Percentiles rank a stretch among this genome's conserved stretches.
phyloP scores from a whole-genome alignment of 2,329 filamentous ascomycete species.

The Chaetomiaceae sp. region DNA sequence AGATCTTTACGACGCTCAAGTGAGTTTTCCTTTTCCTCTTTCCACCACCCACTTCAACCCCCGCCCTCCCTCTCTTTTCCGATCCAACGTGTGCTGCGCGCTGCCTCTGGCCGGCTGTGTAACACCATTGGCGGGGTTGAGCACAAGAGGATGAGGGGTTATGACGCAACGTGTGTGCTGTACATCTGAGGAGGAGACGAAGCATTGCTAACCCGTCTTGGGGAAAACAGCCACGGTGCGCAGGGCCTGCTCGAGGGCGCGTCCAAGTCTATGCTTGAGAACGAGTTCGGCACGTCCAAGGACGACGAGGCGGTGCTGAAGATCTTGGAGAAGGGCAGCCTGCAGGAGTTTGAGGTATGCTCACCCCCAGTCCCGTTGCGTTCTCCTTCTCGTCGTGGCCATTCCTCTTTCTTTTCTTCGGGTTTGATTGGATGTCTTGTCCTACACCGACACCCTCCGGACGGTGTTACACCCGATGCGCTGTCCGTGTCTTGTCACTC shows the following conservation, averaged over 20 bases:
- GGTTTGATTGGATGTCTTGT: not conserved
- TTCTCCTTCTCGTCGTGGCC: not conserved
- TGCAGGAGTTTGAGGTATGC: constrained; percentile 57
- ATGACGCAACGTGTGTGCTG: constrained; percentile 13
- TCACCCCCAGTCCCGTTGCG: not conserved
- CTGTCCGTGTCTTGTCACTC: not conserved
- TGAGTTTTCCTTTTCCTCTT: constrained; percentile 45
- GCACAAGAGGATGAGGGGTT: no score
- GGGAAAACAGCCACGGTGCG: constrained; percentile 66
- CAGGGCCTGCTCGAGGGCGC: constrained; percentile 76
- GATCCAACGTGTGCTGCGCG: no score
- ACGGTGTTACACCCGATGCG: not conserved
- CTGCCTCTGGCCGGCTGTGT: no score
- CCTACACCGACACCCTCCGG: not conserved
- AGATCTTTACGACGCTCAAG: constrained; percentile 88
- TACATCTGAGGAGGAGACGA: not conserved
- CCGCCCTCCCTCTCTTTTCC: not conserved
- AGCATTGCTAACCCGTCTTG: not conserved
- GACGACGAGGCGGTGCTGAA: constrained; percentile 77
- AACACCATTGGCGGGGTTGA: no score
- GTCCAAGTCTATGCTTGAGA: constrained; percentile 69
- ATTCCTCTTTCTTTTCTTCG: not conserved
- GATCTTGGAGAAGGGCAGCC: constrained; percentile 72
- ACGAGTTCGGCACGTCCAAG: constrained; percentile 78
- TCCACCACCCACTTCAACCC: not conserved